Percentiles rank a stretch among this genome's conserved stretches.
Evolutionary conservation across 768 basidiomycete species (phyloP).

Genomic region (Phanerochaete sordida): DNA sequence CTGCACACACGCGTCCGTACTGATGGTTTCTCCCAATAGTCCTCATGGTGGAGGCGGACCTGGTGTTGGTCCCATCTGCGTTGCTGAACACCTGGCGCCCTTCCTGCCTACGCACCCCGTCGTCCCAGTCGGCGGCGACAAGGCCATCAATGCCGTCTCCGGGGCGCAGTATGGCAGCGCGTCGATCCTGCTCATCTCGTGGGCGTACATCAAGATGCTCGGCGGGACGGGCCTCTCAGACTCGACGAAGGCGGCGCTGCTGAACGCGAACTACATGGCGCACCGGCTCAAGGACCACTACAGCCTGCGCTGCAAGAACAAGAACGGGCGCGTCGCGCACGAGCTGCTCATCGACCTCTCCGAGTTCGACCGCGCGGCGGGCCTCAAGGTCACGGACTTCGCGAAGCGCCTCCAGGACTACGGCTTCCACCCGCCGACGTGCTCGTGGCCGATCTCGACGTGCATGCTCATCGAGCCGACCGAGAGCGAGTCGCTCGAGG

Average conservation of each 20-base stretch:
- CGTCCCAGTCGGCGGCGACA: slow-evolving; percentile 58
- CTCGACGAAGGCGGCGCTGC: slow-evolving; percentile 81
- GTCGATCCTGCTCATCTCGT: slow-evolving; percentile 92
- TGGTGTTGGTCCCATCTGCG: slow-evolving; percentile 95
- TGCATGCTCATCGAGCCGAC: slow-evolving; percentile 99
- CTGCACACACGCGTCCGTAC: background rate
- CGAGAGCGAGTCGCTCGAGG: slow-evolving; percentile 91
- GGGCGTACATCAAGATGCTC: slow-evolving; percentile 99
- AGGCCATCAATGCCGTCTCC: slow-evolving; percentile 83
- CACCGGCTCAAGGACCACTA: slow-evolving; percentile 82
- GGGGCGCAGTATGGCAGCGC: slow-evolving; percentile 94
- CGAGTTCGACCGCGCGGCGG: slow-evolving; percentile 89
- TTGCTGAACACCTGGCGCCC: slow-evolving; percentile 87
- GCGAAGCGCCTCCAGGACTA: slow-evolving; percentile 93
- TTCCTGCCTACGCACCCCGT: slow-evolving; percentile 91
- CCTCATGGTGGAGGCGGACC: slow-evolving; percentile 98
- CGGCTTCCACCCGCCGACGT: slow-evolving; percentile 96
- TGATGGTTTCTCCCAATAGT: slow-evolving; percentile 32
- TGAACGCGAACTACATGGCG: slow-evolving; percentile 98
- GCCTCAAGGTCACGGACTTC: slow-evolving; percentile 92
- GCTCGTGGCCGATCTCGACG: slow-evolving; percentile 96
- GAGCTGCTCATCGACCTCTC: slow-evolving; percentile 93
- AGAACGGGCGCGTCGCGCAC: slow-evolving; percentile 90
- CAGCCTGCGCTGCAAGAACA: slow-evolving; percentile 84
- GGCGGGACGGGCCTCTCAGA: slow-evolving; percentile 87